Percentiles rank a stretch among this genome's conserved stretches.
These are phyloP conservation scores for Purshia tridentata DNA, from an alignment of 306 rosid species.

Conservation along the genomic window DNA sequence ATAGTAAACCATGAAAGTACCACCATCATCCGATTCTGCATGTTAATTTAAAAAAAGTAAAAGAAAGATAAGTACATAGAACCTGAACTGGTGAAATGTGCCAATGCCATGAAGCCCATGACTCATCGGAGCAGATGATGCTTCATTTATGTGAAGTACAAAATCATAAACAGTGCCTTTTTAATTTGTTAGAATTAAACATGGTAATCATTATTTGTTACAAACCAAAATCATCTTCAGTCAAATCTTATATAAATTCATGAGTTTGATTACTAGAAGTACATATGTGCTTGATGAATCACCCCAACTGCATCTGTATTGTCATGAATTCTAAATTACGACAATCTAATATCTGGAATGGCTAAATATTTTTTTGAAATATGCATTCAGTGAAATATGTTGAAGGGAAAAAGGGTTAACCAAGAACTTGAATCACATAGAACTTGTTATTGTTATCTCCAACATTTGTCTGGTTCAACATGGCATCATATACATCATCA, in stretches of 20 bases:
- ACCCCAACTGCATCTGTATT: neutral
- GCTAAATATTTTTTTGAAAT: neutral
- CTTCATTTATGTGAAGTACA: neutral
- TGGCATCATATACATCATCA: conserved; percentile 82
- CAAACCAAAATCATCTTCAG: neutral
- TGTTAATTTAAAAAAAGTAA: conserved; percentile 11
- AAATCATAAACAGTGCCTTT: neutral
- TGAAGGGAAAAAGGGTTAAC: conserved; percentile 37
- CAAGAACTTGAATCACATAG: conserved; percentile 81
- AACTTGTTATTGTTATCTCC: conserved; percentile 83
- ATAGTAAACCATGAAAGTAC: conserved; percentile 67
- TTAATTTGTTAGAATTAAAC: neutral
- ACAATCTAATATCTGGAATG: neutral
- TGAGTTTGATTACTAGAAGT: neutral
- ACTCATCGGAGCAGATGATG: conserved; percentile 4
- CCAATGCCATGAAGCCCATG: neutral
- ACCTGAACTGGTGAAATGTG: neutral
- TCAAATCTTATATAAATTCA: neutral
- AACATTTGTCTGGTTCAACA: conserved; percentile 90
- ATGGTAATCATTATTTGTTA: neutral
- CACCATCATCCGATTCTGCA: conserved; percentile 83
- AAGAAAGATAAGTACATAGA: neutral
- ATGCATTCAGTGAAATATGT: conserved; percentile 2
- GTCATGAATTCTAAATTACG: neutral
- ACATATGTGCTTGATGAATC: neutral